These are phyloP conservation scores for Scheffersomyces cryptocercus DNA, from an alignment of 1,139 yeast species.

Conservation along the genomic window DNA sequence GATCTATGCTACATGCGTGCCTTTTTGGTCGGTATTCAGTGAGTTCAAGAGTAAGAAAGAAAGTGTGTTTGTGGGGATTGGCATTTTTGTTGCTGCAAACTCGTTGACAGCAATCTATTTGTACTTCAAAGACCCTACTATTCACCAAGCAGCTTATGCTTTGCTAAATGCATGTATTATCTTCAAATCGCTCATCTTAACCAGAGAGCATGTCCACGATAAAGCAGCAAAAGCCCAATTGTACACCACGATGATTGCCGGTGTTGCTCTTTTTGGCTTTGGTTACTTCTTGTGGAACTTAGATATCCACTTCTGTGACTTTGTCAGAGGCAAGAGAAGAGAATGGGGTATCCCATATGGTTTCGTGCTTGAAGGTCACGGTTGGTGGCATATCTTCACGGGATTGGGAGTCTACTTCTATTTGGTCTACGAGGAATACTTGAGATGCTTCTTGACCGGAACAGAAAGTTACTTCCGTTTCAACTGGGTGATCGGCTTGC, in stretches of 20 bases:
- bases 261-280: constrained; percentile 61
- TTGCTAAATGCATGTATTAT: constrained; percentile 64
- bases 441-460: constrained; percentile 61
- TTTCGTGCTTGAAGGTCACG: constrained; percentile 85
- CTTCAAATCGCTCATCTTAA: constrained; percentile 51
- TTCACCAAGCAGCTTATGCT: constrained; percentile 83
- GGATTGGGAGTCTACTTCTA: constrained; percentile 66
- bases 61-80: constrained; percentile 50
- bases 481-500: constrained; percentile 44
- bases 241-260: constrained; percentile 55
- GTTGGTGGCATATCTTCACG: constrained; percentile 96
- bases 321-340: constrained; percentile 64
- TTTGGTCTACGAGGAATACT: constrained; percentile 70
- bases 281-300: constrained; percentile 86
- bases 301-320: constrained; percentile 78
- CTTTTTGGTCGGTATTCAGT: constrained; percentile 86
- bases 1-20: constrained; percentile 96
- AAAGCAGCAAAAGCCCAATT: constrained; percentile 46
- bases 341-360: constrained; percentile 83
- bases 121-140: constrained; percentile 72
- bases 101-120: constrained; percentile 65
- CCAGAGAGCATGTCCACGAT: constrained; percentile 53
- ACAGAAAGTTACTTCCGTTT: constrained; percentile 52
- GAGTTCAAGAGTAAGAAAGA: constrained; percentile 48
- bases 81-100: constrained; percentile 58